Evolutionary conservation across 208 protist genomes (phyloP), one percentile per base, ranked within the genome.

Genomic region (Porcisia hertigi): DNA sequence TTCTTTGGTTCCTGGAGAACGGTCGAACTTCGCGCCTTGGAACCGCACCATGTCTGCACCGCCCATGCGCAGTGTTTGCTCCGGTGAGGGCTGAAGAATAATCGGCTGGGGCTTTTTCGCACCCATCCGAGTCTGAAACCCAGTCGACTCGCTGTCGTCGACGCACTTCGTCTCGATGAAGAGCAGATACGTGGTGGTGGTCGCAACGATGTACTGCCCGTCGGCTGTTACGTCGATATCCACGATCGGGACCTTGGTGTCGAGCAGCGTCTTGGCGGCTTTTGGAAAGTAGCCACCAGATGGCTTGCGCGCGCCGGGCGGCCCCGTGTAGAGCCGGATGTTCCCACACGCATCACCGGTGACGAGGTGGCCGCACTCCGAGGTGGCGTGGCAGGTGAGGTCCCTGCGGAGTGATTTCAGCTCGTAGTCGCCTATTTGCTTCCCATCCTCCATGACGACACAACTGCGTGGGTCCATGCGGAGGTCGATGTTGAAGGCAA

Each of bases 401-500:
- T 73, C 62, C 49, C 79, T 83, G 30, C 71, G 75, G 14, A 82
- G 73, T 30, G 74, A 72, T 41, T 34, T 45, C 12, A 89, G 41
- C 53, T 60, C 75, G 80, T 91, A 93, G 77, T 90, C 81, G 45
- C 41, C 45, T 2, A 87, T 53, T 9, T 49, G 66, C 54, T 85
- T 83, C 16, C 80, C 85, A 20, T 77, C 71, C 71, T 93, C 85
- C 67, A 80, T 70, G 39, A 90, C 73, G 53, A 90, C 69, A 58
- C 82, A 87, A 39, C 69, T 67, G 47, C 80, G 71, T n/a, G 86
- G 85, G 71, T 89, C 67, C 70, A 93, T 82, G 55, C 89, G 86
- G n/a, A 83, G 79, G 76, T 93, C 89, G 66, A 91, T 82, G 71
- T 91, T 91, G 71, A 93, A 91, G 71, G 85, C 87, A 60, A 85